A percentile compares a stretch with the other conserved stretches of the same genome.
phyloP scores from a whole-genome alignment of 192 early-diverging fungal genomes.

The Thoreauomyces humboldtii region DNA sequence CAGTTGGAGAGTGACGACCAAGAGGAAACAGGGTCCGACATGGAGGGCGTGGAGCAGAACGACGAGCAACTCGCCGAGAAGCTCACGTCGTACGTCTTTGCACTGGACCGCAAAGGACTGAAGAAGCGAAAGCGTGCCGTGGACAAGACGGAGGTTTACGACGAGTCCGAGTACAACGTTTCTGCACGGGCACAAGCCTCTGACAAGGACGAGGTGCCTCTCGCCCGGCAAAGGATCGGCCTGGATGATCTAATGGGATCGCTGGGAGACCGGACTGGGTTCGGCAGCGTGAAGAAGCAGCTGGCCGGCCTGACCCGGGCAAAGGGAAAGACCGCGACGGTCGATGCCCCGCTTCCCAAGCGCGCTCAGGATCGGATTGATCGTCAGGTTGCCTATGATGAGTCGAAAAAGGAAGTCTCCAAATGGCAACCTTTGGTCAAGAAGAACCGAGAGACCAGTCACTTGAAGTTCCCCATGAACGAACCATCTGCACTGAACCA shows the following conservation, averaged over 20 bases:
- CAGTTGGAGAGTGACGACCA: conserved; percentile 14
- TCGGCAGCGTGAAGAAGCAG: conserved; percentile 66
- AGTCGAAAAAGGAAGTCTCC: conserved; percentile 74
- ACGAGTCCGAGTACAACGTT: conserved; percentile 70
- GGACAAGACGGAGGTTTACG: conserved; percentile 67
- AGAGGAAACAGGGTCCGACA: too few species aligned
- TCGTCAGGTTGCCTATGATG: conserved; percentile 80
- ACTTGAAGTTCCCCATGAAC: conserved; percentile 68
- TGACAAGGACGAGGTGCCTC: conserved; percentile 17
- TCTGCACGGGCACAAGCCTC: conserved; percentile 27
- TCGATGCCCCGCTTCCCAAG: conserved; percentile 77
- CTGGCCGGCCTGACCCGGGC: conserved; percentile 52
- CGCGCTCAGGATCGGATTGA: conserved; percentile 82
- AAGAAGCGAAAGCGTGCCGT: conserved; percentile 51
- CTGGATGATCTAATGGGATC: conserved; percentile 71
- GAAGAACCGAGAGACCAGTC: conserved; percentile 80
- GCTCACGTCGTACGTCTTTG: conserved; percentile 45
- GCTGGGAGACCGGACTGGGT: conserved; percentile 61
- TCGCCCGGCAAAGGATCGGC: conserved; percentile 55
- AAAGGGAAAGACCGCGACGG: conserved; percentile 44
- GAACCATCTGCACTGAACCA: conserved; percentile 30
- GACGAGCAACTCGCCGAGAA: conserved; percentile 22
- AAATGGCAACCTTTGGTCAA: conserved; percentile 85
- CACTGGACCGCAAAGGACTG: conserved; percentile 55
- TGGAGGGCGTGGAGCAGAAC: too few species aligned